Base-by-base conservation (phyloP, 1,284 basidiomycete genomes). In the Pseudozyma thailandica region DNA sequence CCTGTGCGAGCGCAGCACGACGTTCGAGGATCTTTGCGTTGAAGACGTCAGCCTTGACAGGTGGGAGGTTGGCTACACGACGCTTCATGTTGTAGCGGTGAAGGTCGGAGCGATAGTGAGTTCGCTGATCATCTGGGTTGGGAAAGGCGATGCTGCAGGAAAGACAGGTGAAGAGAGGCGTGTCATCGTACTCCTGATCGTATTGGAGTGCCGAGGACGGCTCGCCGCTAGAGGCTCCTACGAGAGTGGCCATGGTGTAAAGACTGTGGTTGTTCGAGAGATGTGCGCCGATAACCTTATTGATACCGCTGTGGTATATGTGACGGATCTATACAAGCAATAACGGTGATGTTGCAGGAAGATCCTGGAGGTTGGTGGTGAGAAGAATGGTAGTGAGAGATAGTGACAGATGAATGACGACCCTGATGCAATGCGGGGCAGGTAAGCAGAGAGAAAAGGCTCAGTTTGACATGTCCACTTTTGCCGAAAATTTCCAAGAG, bases 61-160 rank as follows among this genome's bases (percentile, higher is more conserved):
- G 94, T 5, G 93, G 91, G 2, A 99, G 87, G 15, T 88, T 89
- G 7, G 96, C 94, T 18, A 98, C 92, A 35, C 94, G 89, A 70
- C 96, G 90, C 50, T 97, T 97, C 90, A 97, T 94, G 84, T 99
- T 99, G 85, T 98, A 99, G 50, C 94, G 87, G 85, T 98, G 96
- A 83, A 92, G 90, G 84, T 99, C 96, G 33, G 93, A 93, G 73
- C 89, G 89, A 84, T 96, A 98, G 83, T 99, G 96, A 0, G 86
- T 85, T 65, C 96, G 88, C 85, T 98, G 96, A 52, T 93, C 92
- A 50, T 91, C 89, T 10, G 93, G 89, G 23, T 90, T 88, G 49
- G 87, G 84, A 83, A 97, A 98, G 1, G 92, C 94, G 78, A 98
- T 91, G 6, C 90, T 87, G 84, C 95, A 99, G 72, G 93, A 92